phyloP scores from a whole-genome alignment of 345 rosid species.

The Citrus trifoliata region DNA sequence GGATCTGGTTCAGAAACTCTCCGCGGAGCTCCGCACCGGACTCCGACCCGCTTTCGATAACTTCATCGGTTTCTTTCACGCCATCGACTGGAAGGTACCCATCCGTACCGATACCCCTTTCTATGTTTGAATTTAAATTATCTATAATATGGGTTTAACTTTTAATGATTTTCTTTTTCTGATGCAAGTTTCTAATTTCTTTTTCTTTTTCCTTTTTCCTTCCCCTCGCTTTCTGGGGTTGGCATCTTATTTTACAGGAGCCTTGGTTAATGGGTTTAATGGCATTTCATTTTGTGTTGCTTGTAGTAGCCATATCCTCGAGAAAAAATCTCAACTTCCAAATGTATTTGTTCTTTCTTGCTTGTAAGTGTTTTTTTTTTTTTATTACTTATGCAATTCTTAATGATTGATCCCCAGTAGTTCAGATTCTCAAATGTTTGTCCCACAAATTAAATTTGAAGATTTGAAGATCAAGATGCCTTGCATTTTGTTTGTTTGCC shows the following conservation, averaged over 20 bases:
- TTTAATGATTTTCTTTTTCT: background rate
- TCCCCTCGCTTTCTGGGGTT: background rate
- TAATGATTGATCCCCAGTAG: background rate
- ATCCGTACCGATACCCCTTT: background rate
- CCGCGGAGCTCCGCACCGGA: slow-evolving; percentile 76
- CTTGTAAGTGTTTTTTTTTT: slow-evolving; percentile 48
- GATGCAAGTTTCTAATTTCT: background rate
- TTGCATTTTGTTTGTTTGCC: background rate
- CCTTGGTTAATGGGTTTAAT: slow-evolving; percentile 74
- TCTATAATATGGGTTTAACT: background rate
- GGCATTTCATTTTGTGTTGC: slow-evolving; percentile 58
- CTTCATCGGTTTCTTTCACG: slow-evolving; percentile 82
- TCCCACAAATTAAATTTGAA: background rate
- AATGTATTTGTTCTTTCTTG: slow-evolving; percentile 70
- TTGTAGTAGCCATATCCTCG: slow-evolving; percentile 49
- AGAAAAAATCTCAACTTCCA: slow-evolving; percentile 77
- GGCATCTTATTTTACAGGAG: slow-evolving; percentile 42
- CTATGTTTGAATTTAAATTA: background rate
- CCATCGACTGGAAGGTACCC: slow-evolving; percentile 83
- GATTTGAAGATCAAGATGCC: too few species aligned
- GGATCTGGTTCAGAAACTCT: slow-evolving; percentile 80
- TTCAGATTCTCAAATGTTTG: background rate
- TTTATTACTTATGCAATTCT: background rate
- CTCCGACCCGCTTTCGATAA: slow-evolving; percentile 75
- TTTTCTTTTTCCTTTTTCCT: too few species aligned